Evolutionary conservation across 1,284 basidiomycete genomes (phyloP), one percentile per base, ranked within the genome.

Genomic region (Afroboletus lepidellus): DNA sequence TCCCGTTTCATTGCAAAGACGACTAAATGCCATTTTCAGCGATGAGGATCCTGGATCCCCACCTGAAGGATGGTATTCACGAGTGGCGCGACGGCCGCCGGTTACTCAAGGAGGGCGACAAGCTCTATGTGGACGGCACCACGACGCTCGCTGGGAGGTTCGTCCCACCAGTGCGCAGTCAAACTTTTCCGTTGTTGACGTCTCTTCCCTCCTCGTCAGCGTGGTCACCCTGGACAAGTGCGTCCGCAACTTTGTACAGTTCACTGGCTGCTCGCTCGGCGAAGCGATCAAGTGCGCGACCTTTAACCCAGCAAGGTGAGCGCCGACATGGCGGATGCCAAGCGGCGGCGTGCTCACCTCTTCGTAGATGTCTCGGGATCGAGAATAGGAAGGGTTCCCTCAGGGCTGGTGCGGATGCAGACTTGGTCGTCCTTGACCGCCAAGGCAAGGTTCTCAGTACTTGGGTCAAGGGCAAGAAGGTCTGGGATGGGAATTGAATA

Each of bases 241-340:
- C 63, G 83, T 95, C 32, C 81, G 85, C 48, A 95, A 95, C 70
- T 88, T 96, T 61, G 79, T 84, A 21, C 74, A 76, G 32, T 96
- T 92, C 69, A 92, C 92, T 0, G 85, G 84, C 13, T 89, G 90
- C 61, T 84, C 90, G 21, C 72, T 96, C 13, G 85, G 87, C 24
- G 81, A 92, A 65, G 89, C 93, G 13, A 84, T 95, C 65, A 84
- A 84, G 56, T 94, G 92, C 63, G 91, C 89, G 20, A 93, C 90
- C 0, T 82, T 78, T 63, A 90, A 90, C 60, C 90, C 93, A 8
- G 92, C 92, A 1, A 84, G 79, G 79, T 87, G 57, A 50, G 79
- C 16, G n/a, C 37, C 9, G 8, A 5, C 45, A n/a, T 15, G 25
- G 29, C 51, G 13, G 20, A 23, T 15, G 27, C 11, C 38, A 13